Evolutionary conservation across 2,329 filamentous ascomycete genomes (phyloP).

Genomic region (Hypoxylon sp.): DNA sequence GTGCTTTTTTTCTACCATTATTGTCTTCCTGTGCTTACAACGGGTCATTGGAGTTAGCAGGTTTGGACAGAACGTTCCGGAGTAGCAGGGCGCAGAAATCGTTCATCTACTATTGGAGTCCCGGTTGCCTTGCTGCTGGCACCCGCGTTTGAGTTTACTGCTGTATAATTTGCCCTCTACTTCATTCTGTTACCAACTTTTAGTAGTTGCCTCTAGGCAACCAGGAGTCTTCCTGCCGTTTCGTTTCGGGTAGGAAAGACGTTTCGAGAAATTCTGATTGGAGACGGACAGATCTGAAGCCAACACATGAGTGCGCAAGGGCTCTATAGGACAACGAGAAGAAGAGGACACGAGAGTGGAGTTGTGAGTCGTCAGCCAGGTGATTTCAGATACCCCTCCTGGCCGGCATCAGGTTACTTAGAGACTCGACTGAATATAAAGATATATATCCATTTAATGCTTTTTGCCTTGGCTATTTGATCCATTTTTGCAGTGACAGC

Average conservation of each 20-base stretch:
- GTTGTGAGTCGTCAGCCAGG: slow-evolving; percentile 43
- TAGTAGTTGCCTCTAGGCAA: slow-evolving; percentile 21
- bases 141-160: slow-evolving; percentile 35
- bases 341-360: slow-evolving; percentile 20
- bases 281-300: slow-evolving; percentile 17
- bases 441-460: slow-evolving; percentile 27
- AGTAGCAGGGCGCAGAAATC: slow-evolving; percentile 43
- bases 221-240: slow-evolving; percentile 24
- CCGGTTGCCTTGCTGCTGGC: slow-evolving; percentile 22
- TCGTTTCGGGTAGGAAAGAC: slow-evolving; percentile 25
- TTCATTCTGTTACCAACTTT: slow-evolving; percentile 27
- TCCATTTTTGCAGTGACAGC: not conserved
- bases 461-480: not conserved
- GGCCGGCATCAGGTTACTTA: slow-evolving; percentile 36
- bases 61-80: slow-evolving; percentile 48
- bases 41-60: slow-evolving; percentile 45
- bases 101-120: slow-evolving; percentile 35
- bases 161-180: slow-evolving; percentile 45
- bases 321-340: slow-evolving; percentile 25
- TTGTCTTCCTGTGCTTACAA: slow-evolving; percentile 38
- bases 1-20: slow-evolving; percentile 27
- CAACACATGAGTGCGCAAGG: slow-evolving; percentile 34
- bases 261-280: slow-evolving; percentile 31
- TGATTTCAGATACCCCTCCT: slow-evolving; percentile 51
- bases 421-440: slow-evolving; percentile 41